phyloP scores from a whole-genome alignment of 768 basidiomycete species.

The Pulveroboletus ravenelii region DNA sequence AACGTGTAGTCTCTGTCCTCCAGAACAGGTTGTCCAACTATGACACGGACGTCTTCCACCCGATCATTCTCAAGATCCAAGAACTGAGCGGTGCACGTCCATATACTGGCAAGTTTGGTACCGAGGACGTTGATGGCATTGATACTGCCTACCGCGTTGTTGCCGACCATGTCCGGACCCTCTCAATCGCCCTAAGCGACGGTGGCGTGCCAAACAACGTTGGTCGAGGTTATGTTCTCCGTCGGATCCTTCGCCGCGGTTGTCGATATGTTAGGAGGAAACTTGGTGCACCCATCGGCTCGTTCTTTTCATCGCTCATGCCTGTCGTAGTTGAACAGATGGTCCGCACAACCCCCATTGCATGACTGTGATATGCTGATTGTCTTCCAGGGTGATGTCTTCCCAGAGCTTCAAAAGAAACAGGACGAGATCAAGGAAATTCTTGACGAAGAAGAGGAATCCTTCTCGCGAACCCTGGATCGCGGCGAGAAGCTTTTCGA shows the following conservation, averaged over 20 bases:
- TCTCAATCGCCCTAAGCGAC: slow-evolving; percentile 94
- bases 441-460: slow-evolving; percentile 95
- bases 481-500: slow-evolving; percentile 96
- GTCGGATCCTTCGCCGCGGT: slow-evolving; percentile 88
- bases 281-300: slow-evolving; percentile 85
- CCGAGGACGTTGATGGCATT: slow-evolving; percentile 91
- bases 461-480: slow-evolving; percentile 95
- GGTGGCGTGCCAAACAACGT: slow-evolving; percentile 96
- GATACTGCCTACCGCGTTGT: slow-evolving; percentile 98
- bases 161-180: slow-evolving; percentile 92
- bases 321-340: slow-evolving; percentile 88
- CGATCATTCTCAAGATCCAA: slow-evolving; percentile 83
- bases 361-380: slow-evolving; percentile 6
- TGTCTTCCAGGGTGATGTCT: slow-evolving; percentile 62
- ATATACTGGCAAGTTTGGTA: slow-evolving; percentile 88
- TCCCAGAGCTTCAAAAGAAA: slow-evolving; percentile 89
- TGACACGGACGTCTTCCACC: slow-evolving; percentile 92
- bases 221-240: slow-evolving; percentile 94
- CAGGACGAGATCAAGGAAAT: slow-evolving; percentile 87
- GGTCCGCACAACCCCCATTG: slow-evolving; percentile 41
- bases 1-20: slow-evolving; percentile 90
- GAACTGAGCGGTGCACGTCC: slow-evolving; percentile 84
- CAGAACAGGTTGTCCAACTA: slow-evolving; percentile 94
- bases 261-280: slow-evolving; percentile 96
- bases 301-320: slow-evolving; percentile 90